Percentiles rank a stretch among this genome's conserved stretches.
Evolutionary conservation across 2,329 filamentous ascomycete genomes (phyloP).

Genomic region (Penicillium sp.): DNA sequence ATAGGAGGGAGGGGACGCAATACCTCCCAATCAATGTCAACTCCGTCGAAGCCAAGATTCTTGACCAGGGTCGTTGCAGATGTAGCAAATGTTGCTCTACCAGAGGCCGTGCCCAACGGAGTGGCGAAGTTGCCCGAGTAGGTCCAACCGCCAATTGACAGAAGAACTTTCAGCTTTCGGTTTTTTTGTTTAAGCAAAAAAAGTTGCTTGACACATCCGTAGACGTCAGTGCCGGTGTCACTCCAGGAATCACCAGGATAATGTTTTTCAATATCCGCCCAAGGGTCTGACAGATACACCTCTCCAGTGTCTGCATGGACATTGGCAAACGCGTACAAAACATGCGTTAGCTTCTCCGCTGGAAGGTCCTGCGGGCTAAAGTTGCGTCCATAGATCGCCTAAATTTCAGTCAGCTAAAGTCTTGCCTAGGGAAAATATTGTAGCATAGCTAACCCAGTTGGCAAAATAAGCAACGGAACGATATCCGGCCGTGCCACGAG

Average conservation of each 20-base stretch:
- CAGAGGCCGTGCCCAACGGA: conserved; percentile 58
- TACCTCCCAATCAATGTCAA: conserved; percentile 39
- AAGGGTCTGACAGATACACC: conserved; percentile 65
- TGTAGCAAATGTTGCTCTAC: conserved; percentile 60
- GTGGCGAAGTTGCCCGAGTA: conserved; percentile 70
- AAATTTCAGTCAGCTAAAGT: not conserved
- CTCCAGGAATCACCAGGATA: conserved; percentile 62
- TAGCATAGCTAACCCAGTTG: conserved; percentile 34
- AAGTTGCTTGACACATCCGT: conserved; percentile 53
- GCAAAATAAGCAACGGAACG: conserved; percentile 35
- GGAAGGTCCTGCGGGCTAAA: conserved; percentile 77
- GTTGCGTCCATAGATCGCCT: conserved; percentile 79
- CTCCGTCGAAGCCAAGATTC: conserved; percentile 64
- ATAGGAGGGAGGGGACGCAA: not conserved
- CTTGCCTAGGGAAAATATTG: not conserved
- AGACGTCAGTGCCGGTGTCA: conserved; percentile 64
- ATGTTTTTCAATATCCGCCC: conserved; percentile 62
- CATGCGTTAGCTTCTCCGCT: conserved; percentile 72
- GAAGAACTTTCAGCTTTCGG: conserved; percentile 67
- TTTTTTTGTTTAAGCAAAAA: conserved; percentile 61
- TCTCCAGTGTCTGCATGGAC: conserved; percentile 68
- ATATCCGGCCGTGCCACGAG: conserved; percentile 9
- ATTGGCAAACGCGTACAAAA: conserved; percentile 92
- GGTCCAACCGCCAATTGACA: conserved; percentile 77
- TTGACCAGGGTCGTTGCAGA: conserved; percentile 69